A percentile compares a stretch with the other conserved stretches of the same genome.
phyloP scores from a whole-genome alignment of 2,329 filamentous ascomycete species.

The Diaporthe helianthi region DNA sequence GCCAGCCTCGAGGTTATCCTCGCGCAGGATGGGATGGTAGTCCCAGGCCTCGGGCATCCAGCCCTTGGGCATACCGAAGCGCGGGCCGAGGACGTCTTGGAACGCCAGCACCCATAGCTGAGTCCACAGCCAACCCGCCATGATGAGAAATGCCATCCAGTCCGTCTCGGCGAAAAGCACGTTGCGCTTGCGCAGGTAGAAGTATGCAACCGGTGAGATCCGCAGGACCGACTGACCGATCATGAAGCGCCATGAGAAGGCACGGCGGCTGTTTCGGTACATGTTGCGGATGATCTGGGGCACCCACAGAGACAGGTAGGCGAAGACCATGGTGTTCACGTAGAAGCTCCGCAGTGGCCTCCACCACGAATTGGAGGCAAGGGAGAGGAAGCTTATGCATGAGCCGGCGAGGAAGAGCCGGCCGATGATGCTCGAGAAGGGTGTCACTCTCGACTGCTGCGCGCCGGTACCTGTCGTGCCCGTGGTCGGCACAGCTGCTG shows the following conservation, averaged over 20 bases:
- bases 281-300: conserved; percentile 93
- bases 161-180: conserved; percentile 80
- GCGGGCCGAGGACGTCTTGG: conserved; percentile 85
- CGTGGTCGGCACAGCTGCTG: conserved; percentile 45
- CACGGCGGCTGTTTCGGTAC: conserved; percentile 88
- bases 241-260: conserved; percentile 91
- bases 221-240: conserved; percentile 82
- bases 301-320: conserved; percentile 89
- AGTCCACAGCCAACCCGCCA: conserved; percentile 84
- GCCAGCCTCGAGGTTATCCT: conserved; percentile 81
- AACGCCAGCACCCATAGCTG: conserved; percentile 80
- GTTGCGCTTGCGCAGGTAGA: conserved; percentile 80
- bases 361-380: conserved; percentile 68
- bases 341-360: conserved; percentile 61
- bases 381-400: conserved; percentile 62
- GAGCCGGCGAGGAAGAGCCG: conserved; percentile 64
- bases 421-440: conserved; percentile 64
- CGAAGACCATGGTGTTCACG: conserved; percentile 69
- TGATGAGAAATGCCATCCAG: conserved; percentile 65
- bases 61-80: conserved; percentile 79
- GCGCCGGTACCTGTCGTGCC: conserved; percentile 41
- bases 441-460: conserved; percentile 42
- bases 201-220: conserved; percentile 82
- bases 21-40: conserved; percentile 88
- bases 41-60: conserved; percentile 84